Base-by-base conservation (phyloP, 1,284 basidiomycete species). In the Moesziomyces antarcticus region DNA sequence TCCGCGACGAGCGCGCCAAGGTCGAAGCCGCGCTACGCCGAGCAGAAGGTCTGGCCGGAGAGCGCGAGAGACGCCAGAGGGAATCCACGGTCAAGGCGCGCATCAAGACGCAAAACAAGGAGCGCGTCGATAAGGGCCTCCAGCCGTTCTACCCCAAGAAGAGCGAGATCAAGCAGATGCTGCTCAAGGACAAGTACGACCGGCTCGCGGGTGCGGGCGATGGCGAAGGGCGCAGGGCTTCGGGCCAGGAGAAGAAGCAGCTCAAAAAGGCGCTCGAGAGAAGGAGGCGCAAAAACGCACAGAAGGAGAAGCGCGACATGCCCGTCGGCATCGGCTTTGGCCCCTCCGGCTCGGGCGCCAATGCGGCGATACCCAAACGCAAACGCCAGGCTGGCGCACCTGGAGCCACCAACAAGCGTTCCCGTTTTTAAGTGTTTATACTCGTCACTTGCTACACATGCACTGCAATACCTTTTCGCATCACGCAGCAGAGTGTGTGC, bases 241-340 rank as follows among this genome's bases (percentile, higher is more conserved):
- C 59, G 16, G 71, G 66, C 2, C 43, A 63, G 30, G 58, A 66
- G 53, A 73, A 72, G 68, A 69, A 74, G 37, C 93, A 93, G 0
- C 92, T 95, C 64, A 92, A 91, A 82, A 74, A 74, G 56, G 92
- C 90, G 2, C 89, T 96, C 43, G 93, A 93, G 80, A 94, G 92
- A 87, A 93, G 90, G 83, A 89, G 92, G 85, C 93, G 90, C 85
- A 96, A 95, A 87, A 86, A 91, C 22, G 88, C 88, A 33, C 92
- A 93, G 84, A 94, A 93, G 85, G 94, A 97, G 87, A 96, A 94
- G 85, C 92, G 89, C 22, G 57, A 66, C 25, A 75, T 79, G 77
- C 77, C 77, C 7, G 62, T 52, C 0, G 72, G 72, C 14, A 70
- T 74, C 24, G 52, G 62, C 20, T 63, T 66, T 53, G 69, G 49